Evolutionary conservation across 805 yeast genomes (phyloP), one percentile per base, ranked within the genome.

Genomic region (Wickerhamiella slavikovae): DNA sequence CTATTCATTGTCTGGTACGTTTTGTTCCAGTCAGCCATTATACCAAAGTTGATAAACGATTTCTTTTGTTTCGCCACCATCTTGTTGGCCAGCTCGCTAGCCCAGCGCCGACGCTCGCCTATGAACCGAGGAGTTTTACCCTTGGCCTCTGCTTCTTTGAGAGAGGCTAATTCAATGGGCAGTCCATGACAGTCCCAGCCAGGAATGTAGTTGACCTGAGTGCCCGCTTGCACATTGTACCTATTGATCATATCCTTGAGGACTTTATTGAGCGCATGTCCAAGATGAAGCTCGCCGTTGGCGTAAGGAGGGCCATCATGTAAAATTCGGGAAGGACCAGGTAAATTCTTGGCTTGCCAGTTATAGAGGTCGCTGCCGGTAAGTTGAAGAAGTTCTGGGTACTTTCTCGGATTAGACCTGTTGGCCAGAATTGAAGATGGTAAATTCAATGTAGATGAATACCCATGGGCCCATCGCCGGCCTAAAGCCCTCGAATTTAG

Each of bases 171-270:
- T 50, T 89, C 99, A 37, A 89, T 89, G 1, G 99, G 99, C 22
- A 89, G 57, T 0, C 99, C 99, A 54, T 89, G 99, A 46, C 98
- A 89, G 49, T 89, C 99, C 96, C 98, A 89, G 1, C 99, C 99
- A 1, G 96, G 94, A 24, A 62, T 61, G 44, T 78, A 89, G 30
- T 63, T 59, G 3, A 89, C 68, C 28, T 62, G 60, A 35, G 68
- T 61, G 11, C 80, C 77, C 22, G 58, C 50, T 14, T 71, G 47
- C 16, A 83, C 54, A 43, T 79, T 70, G 40, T 57, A 72, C 29
- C 99, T 58, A 37, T 68, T 66, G 26, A 85, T 67, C 27, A 89
- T 69, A 50, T 89, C 99, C 49, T 89, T 89, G 32, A 80, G 51
- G 14, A 82, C 65, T 47, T 89, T 85, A 55, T 89, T 89, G 42